Conservation (phyloP, 345 rosid species). For the Populus nigra region DNA sequence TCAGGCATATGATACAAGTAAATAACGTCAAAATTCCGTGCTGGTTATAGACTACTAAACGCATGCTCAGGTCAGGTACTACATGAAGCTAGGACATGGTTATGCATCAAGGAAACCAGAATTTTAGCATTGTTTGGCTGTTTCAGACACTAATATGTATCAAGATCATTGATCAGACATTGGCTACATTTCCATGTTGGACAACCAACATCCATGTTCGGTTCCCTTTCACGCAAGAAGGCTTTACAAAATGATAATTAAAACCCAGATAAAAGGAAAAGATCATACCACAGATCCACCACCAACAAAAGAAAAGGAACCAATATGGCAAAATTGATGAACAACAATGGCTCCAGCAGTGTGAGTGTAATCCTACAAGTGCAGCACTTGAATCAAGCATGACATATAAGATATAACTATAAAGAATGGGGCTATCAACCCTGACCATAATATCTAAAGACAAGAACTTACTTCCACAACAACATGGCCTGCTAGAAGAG, state of each 20-base stretch:
- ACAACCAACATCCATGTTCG: background rate
- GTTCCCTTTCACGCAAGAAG: background rate
- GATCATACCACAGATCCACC: conserved; percentile 88
- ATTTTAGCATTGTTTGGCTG: background rate
- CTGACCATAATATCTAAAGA: background rate
- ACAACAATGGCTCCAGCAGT: conserved; percentile 80
- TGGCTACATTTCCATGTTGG: background rate
- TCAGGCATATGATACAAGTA: conserved; percentile 7
- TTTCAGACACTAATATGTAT: background rate
- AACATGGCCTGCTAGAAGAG: conserved; percentile 94
- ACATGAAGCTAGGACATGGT: background rate
- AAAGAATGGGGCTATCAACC: background rate
- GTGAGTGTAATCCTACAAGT: conserved; percentile 66
- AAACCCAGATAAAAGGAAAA: conserved; percentile 14
- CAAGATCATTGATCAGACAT: background rate
- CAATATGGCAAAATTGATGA: conserved; percentile 87
- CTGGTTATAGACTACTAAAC: no score
- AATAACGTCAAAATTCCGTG: background rate
- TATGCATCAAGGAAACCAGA: background rate
- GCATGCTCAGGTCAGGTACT: background rate
- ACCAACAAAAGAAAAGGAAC: conserved; percentile 77
- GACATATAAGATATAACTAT: background rate
- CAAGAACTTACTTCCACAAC: conserved; percentile 63
- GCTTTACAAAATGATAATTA: background rate
- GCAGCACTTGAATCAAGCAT: conserved; percentile 30